These are phyloP conservation scores for Uronychia binucleata DNA, from an alignment of 73 alveolate species.

Conservation along the genomic window DNA sequence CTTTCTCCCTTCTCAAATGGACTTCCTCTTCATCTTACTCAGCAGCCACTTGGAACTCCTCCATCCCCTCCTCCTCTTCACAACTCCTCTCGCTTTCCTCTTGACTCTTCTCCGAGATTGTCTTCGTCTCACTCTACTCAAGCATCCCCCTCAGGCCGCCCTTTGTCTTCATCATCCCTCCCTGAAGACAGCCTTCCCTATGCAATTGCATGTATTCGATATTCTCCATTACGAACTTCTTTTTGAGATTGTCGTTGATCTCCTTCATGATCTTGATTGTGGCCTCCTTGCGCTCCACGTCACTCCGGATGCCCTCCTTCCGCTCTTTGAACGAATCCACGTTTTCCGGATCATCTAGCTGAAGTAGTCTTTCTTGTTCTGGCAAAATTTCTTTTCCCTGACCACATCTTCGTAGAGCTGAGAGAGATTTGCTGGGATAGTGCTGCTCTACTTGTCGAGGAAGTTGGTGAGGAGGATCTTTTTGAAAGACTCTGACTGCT, in stretches of 20 bases:
- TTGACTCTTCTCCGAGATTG: not conserved
- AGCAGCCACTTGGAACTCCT: conserved; percentile 17
- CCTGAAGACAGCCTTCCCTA: conserved; percentile 25
- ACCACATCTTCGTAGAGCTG: conserved; percentile 26
- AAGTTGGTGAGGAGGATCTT: not conserved
- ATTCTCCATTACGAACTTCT: conserved; percentile 34
- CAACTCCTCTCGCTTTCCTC: not conserved
- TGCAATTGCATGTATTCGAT: conserved; percentile 26
- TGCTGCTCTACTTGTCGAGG: not conserved
- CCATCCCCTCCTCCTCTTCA: not conserved
- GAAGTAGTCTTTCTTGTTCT: conserved; percentile 26
- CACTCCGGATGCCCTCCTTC: not conserved
- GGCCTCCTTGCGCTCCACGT: conserved; percentile 38
- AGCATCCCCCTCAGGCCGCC: conserved; percentile 15
- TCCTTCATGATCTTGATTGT: conserved; percentile 27
- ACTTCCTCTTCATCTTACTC: conserved; percentile 36
- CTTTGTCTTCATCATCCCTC: conserved; percentile 2
- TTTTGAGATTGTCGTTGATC: conserved; percentile 26
- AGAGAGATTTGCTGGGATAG: not conserved
- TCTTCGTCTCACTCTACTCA: not conserved
- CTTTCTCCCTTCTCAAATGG: not conserved
- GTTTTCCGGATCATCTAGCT: conserved; percentile 15
- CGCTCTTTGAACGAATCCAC: not conserved
- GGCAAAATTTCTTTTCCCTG: conserved; percentile 28
- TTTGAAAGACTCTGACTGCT: not conserved